A percentile compares a stretch with the other conserved stretches of the same genome.
Conservation (phyloP, 2,329 filamentous ascomycete genomes). For the Coniochaeta sp. region DNA sequence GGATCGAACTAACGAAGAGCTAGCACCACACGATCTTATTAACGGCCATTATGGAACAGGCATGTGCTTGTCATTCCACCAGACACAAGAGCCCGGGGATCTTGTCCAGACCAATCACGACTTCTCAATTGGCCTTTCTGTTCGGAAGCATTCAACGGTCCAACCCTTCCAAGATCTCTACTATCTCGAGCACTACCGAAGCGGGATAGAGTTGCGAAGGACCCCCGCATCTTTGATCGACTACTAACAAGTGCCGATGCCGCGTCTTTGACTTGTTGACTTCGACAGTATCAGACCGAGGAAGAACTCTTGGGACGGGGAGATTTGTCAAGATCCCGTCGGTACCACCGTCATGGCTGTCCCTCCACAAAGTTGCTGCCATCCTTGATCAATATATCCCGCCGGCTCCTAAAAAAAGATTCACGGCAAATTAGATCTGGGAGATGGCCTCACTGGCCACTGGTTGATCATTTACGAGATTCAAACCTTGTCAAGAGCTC, state of each 20-base stretch:
- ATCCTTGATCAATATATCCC: no score
- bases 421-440: no score
- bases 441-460: no score
- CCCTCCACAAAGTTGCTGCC: no score
- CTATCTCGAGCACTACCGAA: background rate
- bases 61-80: background rate
- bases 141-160: background rate
- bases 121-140: background rate
- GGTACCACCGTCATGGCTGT: no score
- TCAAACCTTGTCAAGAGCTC: no score
- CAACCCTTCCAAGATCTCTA: background rate
- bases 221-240: background rate
- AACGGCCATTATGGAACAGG: slow-evolving; percentile 11
- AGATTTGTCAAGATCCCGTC: no score
- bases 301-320: no score
- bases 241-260: background rate
- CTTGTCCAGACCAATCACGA: background rate
- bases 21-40: slow-evolving; percentile 22
- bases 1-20: slow-evolving; percentile 24
- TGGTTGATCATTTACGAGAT: no score
- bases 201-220: background rate
- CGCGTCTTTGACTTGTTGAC: background rate
- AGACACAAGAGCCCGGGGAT: background rate
- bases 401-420: no score
- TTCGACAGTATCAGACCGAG: no score